Base-by-base conservation (phyloP, 371 early-diverging fungal genomes). In the Thermomucor indicae-seudaticae region DNA sequence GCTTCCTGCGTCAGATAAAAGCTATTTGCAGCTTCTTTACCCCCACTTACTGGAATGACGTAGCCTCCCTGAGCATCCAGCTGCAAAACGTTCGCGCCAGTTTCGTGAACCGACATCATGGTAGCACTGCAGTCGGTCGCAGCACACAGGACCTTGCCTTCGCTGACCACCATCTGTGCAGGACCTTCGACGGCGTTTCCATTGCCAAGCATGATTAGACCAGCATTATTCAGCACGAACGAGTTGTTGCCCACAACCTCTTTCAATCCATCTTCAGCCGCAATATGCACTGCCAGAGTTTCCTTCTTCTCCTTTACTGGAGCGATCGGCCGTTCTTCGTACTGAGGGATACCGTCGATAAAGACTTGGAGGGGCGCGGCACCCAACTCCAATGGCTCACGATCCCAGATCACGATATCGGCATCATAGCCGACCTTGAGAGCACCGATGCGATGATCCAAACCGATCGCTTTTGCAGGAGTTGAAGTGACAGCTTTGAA, bases 401-500 rank as follows among this genome's bases (percentile, higher is more conserved):
- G 67, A 57, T 75, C 72, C 83, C 83, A 84, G 28, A 84, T 64
- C 14, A 88, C 85, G 11, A 88, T 55, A 64, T 90, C 91, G 10
- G 89, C 91, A 70, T 90, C 91, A 60, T 81, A 84, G 6, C 87
- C 88, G 3, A 70, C 61, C n/a, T 68, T 67, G 20, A 90, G 64
- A 20, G 65, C 57, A 1, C 91, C 91, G 37, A 89, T 62, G 34
- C 90, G 78, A 57, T 84, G 76, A 12, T 72, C 83, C n/a, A 81
- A 62, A 24, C 91, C 91, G 11, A 90, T 49, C 1, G 80, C 73
- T 46, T 77, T 74, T 16, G 91, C 91, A 4, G 90, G 89, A 14
- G 80, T 72, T 22, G 81, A 78, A 12, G 89, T 90, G 8, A 89
- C 81, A 7, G 87, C 68, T 24, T 81, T 65, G 44, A 90, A 65